Evolutionary conservation across 192 early-diverging fungal genomes (phyloP).

Genomic region (Diversispora eburnea): DNA sequence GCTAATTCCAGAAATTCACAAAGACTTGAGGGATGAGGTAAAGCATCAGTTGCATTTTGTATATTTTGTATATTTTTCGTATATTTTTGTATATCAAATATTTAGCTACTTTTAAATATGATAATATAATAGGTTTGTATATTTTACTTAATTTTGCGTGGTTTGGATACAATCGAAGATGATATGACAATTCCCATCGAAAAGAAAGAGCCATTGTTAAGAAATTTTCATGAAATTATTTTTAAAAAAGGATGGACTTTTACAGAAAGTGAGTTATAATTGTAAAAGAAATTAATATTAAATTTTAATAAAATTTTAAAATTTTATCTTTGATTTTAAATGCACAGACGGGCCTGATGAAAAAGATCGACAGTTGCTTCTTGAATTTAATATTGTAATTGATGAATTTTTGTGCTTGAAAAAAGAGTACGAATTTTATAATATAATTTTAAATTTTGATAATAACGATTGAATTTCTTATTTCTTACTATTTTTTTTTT

Average conservation of each 20-base stretch:
- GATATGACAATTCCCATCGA: constrained; percentile 89
- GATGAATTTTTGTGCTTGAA: constrained; percentile 81
- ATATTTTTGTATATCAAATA: constrained; percentile 13
- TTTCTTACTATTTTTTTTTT: too few species aligned
- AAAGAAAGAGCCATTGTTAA: constrained; percentile 71
- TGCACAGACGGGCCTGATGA: constrained; percentile 78
- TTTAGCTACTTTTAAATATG: neutral
- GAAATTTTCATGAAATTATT: constrained; percentile 77
- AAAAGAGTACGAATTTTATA: constrained; percentile 25
- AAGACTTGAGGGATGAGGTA: constrained; percentile 71
- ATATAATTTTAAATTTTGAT: too few species aligned
- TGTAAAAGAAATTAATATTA: neutral
- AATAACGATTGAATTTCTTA: constrained; percentile 28
- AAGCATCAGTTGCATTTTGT: constrained; percentile 16
- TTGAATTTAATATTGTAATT: constrained; percentile 86
- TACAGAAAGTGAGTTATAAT: constrained; percentile 57
- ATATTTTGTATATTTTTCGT: neutral
- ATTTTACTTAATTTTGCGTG: constrained; percentile 94
- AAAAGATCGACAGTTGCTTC: constrained; percentile 87
- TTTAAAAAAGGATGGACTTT: constrained; percentile 79
- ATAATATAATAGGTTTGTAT: constrained; percentile 68
- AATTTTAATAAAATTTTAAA: neutral
- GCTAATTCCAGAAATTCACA: constrained; percentile 87
- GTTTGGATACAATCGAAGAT: constrained; percentile 97
- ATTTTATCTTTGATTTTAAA: neutral